phyloP scores from a whole-genome alignment of 495 filamentous ascomycete genomes.

The Hypoxylon fragiforme region DNA sequence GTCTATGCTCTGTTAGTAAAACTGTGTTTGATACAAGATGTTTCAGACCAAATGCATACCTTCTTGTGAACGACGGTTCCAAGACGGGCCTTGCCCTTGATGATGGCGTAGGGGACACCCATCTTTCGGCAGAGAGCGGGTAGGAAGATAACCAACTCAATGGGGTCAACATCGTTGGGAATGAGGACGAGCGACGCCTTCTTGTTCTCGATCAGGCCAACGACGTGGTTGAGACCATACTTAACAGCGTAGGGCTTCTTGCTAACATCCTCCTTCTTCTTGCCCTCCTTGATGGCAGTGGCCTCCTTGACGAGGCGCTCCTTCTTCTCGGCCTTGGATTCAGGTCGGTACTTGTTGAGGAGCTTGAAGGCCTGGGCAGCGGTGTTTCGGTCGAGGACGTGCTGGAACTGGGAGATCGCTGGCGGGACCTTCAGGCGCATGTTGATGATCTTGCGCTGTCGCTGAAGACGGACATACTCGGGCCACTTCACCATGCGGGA shows the following conservation, averaged over 20 bases:
- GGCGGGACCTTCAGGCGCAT: conserved; percentile 98
- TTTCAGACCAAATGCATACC: conserved; percentile 50
- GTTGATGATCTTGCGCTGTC: conserved; percentile 99
- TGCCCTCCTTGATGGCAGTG: conserved; percentile 92
- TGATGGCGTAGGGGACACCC: conserved; percentile 98
- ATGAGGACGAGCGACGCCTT: conserved; percentile 98
- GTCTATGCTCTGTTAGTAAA: conserved; percentile 62
- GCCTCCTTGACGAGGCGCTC: conserved; percentile 98
- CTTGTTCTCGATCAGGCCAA: conserved; percentile 99
- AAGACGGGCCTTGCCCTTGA: conserved; percentile 99
- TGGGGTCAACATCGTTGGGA: conserved; percentile 99
- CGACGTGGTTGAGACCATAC: conserved; percentile 99
- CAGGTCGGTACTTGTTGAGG: conserved; percentile 98
- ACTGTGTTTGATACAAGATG: neutral
- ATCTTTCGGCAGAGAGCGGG: conserved; percentile 99
- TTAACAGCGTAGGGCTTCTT: conserved; percentile 99
- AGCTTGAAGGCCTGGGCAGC: conserved; percentile 96
- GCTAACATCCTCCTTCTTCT: conserved; percentile 99
- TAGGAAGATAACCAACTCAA: conserved; percentile 99
- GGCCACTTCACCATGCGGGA: conserved; percentile 99
- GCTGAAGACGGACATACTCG: conserved; percentile 97
- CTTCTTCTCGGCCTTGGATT: conserved; percentile 99
- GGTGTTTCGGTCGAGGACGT: conserved; percentile 97
- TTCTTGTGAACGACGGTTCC: conserved; percentile 99
- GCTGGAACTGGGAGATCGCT: conserved; percentile 96